phyloP scores from a whole-genome alignment of 305 asterid genomes.

The Fraxinus sp. region DNA sequence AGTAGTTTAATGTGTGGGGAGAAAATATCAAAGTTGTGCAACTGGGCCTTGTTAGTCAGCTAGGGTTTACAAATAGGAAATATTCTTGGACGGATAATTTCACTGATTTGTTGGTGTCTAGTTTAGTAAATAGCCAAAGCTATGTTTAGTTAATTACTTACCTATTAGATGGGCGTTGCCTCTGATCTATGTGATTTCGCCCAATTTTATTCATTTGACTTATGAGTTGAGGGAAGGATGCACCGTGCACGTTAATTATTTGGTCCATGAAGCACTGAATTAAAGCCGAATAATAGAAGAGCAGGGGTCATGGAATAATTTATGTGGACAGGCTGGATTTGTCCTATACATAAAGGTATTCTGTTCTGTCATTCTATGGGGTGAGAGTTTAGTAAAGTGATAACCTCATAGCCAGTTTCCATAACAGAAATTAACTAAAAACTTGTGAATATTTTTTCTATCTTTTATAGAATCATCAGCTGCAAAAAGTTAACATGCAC shows the following conservation, averaged over 20 bases:
- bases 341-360: not conserved
- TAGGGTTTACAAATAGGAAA: not conserved
- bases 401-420: not conserved
- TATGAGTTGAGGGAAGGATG: not conserved
- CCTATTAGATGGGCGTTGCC: not conserved
- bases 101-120: not conserved
- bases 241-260: not conserved
- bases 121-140: not conserved
- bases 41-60: not conserved
- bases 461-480: constrained; percentile 92
- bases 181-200: not conserved
- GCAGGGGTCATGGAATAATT: not conserved
- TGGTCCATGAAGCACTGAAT: not conserved
- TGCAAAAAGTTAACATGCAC: constrained; percentile 41
- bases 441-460: constrained; percentile 41
- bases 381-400: not conserved
- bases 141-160: not conserved
- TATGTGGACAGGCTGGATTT: not conserved
- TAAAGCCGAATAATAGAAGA: not conserved
- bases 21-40: not conserved
- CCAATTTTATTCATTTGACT: not conserved
- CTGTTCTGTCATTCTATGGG: not conserved
- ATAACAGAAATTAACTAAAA: not conserved
- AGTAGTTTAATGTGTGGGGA: not conserved
- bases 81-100: not conserved